Evolutionary conservation across 495 filamentous ascomycete species (phyloP), one percentile per base, ranked within the genome.

Genomic region (Daldinia loculata): DNA sequence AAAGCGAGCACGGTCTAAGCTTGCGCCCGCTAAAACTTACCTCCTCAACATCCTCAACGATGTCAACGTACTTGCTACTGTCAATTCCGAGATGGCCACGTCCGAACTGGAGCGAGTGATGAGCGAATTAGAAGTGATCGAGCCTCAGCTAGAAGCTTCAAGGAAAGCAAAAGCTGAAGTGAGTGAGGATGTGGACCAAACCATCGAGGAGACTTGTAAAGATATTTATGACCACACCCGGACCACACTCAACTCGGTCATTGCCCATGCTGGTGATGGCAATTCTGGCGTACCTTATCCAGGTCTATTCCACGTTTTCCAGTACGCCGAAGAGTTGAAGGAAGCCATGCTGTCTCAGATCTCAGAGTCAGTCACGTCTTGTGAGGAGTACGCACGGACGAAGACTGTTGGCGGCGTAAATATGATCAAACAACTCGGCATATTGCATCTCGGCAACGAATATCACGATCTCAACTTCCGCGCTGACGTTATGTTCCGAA

Each of bases 1-100:
- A 75, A 98, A 97, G 82, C 89, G 95, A 53, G 93, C 95, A 30
- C 88, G 93, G 15, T 98, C 95, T 12, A 99, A 99, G 80, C 87
- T 99, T 70, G 95, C 95, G 14, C 95, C 95, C 22, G 95, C 95
- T 2, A 94, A 92, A 79, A 98, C 94, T 4, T 99, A 98, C 74
- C 89, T 99, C n/a, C 84, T 94, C 70, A 98, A 99, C 76, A 87
- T 98, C 43, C 85, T 99, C 48, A 88, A 91, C 55, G 95, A 98
- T 76, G 79, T 99, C 17, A 86, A 92, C 67, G 88, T 87, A 8
- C 83, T 99, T 41, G 95, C 95, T 2, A 87, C 87, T 0, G 93
- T 98, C 74, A 99, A 99, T 79, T 84, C 88, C 39, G 93, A 97
- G 63, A 88, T 97, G 27, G 93, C 93, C 22, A 88, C 94, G 69